A percentile compares a stretch with the other conserved stretches of the same genome.
Evolutionary conservation across 768 basidiomycete genomes (phyloP).

Genomic region (Trametopsis cervina): DNA sequence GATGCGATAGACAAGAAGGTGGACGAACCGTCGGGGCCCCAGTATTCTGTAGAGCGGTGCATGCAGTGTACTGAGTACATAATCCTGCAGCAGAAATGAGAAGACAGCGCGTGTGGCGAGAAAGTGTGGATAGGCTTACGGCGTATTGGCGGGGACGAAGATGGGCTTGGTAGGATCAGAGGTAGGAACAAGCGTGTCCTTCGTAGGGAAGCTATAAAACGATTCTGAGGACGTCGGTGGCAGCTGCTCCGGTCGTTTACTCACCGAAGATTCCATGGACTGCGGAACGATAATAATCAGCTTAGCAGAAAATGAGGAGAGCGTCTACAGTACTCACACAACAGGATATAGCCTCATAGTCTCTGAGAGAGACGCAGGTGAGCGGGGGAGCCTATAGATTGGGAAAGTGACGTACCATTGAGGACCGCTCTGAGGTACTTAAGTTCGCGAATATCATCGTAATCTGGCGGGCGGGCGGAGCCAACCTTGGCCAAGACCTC

Average conservation of each 20-base stretch:
- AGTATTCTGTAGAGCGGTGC: conserved; percentile 38
- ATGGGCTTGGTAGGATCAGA: conserved; percentile 19
- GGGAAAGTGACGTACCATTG: conserved; percentile 22
- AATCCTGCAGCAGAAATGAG: conserved; percentile 14
- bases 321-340: too few relatives aligned
- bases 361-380: conserved; percentile 23
- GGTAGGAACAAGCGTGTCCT: conserved; percentile 18
- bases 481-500: conserved; percentile 28
- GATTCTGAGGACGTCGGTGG: too few relatives aligned
- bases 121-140: too few relatives aligned
- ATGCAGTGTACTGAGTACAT: conserved; percentile 21
- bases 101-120: conserved; percentile 27
- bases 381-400: neutral
- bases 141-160: conserved; percentile 20
- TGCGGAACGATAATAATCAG: too few relatives aligned
- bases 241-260: too few relatives aligned
- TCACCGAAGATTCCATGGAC: conserved; percentile 24
- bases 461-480: conserved; percentile 19
- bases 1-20: neutral
- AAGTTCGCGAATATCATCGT: conserved; percentile 27
- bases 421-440: conserved; percentile 28
- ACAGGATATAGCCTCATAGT: conserved; percentile 33
- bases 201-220: conserved; percentile 16
- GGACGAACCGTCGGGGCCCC: conserved; percentile 43
- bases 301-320: too few relatives aligned